Percentiles rank a stretch among this genome's conserved stretches.
These are phyloP conservation scores for Chlamydomonas eustigma DNA, from an alignment of 139 green algal genomes.

Conservation along the genomic window DNA sequence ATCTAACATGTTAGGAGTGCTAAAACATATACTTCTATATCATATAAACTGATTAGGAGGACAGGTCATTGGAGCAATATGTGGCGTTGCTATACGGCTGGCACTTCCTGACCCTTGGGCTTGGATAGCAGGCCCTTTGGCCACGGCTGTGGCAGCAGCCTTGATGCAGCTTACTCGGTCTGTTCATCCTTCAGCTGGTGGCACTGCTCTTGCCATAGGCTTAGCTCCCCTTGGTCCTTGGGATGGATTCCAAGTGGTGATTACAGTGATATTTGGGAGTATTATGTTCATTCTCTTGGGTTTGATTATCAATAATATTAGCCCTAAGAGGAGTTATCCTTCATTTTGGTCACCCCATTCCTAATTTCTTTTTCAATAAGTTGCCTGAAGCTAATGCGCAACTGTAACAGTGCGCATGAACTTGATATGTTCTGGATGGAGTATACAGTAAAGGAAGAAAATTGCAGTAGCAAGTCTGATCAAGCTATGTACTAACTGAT, in stretches of 20 bases:
- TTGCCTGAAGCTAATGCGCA: too few relatives aligned
- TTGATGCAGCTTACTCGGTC: neutral
- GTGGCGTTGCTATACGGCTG: neutral
- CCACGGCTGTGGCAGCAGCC: neutral
- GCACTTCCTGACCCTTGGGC: neutral
- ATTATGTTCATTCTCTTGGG: neutral
- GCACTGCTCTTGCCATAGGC: neutral
- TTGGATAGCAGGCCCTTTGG: neutral
- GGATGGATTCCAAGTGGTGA: neutral
- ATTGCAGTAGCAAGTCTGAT: too few relatives aligned
- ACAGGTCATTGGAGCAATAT: neutral
- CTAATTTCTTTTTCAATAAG: too few relatives aligned
- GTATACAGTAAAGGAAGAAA: too few relatives aligned
- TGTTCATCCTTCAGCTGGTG: neutral
- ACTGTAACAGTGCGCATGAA: too few relatives aligned
- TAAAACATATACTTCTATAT: too few relatives aligned
- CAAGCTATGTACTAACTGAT: too few relatives aligned
- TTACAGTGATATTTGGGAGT: neutral
- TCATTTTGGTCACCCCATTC: neutral
- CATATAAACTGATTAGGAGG: too few relatives aligned
- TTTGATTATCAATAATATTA: neutral
- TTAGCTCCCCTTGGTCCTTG: neutral
- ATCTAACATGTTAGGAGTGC: too few relatives aligned
- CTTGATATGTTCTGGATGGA: too few relatives aligned
- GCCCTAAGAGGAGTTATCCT: neutral